Evolutionary conservation across 345 rosid species (phyloP).

Genomic region (Linum usitatissimum): DNA sequence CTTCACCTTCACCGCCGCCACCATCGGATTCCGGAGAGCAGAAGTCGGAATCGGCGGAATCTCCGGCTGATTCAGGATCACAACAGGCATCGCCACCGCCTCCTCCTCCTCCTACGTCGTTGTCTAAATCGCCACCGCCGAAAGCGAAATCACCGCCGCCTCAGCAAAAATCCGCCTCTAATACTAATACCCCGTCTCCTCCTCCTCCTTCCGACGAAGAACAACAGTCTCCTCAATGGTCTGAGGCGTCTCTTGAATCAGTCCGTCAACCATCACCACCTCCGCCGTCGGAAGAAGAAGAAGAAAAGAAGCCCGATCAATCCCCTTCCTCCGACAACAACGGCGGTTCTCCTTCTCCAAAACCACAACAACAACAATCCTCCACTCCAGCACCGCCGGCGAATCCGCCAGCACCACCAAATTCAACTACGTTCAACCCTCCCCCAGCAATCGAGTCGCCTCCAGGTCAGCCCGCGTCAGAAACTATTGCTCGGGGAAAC

Average conservation of each 20-base stretch:
- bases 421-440: conserved; percentile 2
- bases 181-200: neutral
- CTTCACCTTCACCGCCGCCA: conserved; percentile 22
- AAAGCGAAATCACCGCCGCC: conserved; percentile 27
- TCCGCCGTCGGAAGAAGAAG: neutral
- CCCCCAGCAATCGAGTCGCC: conserved; percentile 18
- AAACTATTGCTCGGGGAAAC: conserved; percentile 2
- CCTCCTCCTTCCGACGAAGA: conserved; percentile 1
- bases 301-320: neutral
- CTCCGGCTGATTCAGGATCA: neutral
- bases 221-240: neutral
- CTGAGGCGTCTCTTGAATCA: conserved; percentile 3
- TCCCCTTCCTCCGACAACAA: conserved; percentile 7
- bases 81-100: conserved; percentile 8
- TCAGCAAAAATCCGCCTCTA: conserved; percentile 13
- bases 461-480: conserved; percentile 8
- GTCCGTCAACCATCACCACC: conserved; percentile 8
- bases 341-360: neutral
- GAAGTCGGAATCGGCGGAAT: neutral
- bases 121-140: conserved; percentile 4
- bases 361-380: neutral
- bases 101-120: conserved; percentile 11
- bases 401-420: conserved; percentile 1
- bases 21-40: conserved; percentile 2
- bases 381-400: neutral